Evolutionary conservation across 2,329 filamentous ascomycete genomes (phyloP).

Genomic region (Fonsecaea erecta): DNA sequence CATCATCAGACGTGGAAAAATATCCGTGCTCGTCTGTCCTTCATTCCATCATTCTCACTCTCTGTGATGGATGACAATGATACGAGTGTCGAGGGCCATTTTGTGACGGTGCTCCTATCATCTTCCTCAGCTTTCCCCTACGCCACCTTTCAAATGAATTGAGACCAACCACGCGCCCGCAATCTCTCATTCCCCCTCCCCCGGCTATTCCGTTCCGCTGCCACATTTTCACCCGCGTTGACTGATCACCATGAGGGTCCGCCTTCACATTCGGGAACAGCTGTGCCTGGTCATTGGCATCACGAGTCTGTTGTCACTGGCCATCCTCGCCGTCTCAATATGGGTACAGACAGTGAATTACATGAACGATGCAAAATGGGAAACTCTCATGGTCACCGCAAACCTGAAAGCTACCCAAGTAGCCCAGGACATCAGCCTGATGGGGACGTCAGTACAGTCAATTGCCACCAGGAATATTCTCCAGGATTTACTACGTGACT

Average conservation of each 20-base stretch:
- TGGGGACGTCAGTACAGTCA: constrained; percentile 73
- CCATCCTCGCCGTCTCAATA: constrained; percentile 73
- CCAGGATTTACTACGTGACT: constrained; percentile 55
- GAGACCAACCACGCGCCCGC: neutral
- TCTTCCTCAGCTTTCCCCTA: neutral
- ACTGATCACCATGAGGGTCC: constrained; percentile 58
- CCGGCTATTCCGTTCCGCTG: neutral
- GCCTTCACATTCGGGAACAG: constrained; percentile 85
- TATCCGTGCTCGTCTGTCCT: neutral
- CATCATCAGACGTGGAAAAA: neutral
- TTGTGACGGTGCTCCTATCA: neutral
- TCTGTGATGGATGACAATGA: neutral
- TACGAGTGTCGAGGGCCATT: neutral
- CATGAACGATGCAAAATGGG: constrained; percentile 46
- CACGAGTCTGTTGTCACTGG: constrained; percentile 73
- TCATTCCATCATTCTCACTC: neutral
- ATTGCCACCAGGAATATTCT: constrained; percentile 68
- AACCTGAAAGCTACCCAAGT: constrained; percentile 84
- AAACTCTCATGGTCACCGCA: constrained; percentile 74
- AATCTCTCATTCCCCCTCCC: neutral
- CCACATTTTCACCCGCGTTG: neutral
- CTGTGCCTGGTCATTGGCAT: constrained; percentile 76
- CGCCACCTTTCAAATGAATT: neutral
- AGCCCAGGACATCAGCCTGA: constrained; percentile 74
- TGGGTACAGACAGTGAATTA: constrained; percentile 16